A percentile compares a stretch with the other conserved stretches of the same genome.
Conservation (phyloP, 1,139 yeast species). For the Yamadazyma taylorii region DNA sequence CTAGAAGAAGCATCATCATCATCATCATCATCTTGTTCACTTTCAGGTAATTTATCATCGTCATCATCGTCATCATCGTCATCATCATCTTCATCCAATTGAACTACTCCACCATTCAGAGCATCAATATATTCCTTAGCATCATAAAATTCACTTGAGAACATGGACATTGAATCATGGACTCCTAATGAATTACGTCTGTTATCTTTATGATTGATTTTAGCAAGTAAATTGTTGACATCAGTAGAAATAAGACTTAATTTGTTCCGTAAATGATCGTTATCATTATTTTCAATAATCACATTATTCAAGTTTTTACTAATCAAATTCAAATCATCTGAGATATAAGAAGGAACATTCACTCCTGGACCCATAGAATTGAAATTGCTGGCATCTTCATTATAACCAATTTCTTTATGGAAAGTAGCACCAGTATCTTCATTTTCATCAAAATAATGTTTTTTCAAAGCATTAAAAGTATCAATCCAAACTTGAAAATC, state of each 20-base stretch:
- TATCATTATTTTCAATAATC: conserved; percentile 3
- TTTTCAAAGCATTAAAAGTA: conserved; percentile 60
- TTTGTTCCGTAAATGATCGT: conserved; percentile 5
- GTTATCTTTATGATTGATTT: conserved; percentile 10
- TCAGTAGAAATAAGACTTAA: conserved; percentile 19
- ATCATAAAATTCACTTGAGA: conserved; percentile 58
- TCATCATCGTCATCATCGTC: conserved; percentile 12
- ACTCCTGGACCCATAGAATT: conserved; percentile 1
- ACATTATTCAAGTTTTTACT: conserved; percentile 26
- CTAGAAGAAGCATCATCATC: conserved; percentile 10
- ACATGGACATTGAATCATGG: conserved; percentile 33
- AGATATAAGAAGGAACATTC: conserved; percentile 8
- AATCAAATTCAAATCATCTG: conserved; percentile 18
- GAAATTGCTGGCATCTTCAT: conserved; percentile 9
- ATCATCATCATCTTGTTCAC: conserved; percentile 8
- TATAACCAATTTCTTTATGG: conserved; percentile 14
- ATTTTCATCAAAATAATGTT: conserved; percentile 16
- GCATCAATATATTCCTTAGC: conserved; percentile 58
- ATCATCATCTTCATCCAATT: conserved; percentile 26
- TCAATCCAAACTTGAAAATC: conserved; percentile 84
- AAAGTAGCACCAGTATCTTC: conserved; percentile 10
- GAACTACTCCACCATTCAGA: conserved; percentile 35
- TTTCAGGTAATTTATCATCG: too few relatives aligned
- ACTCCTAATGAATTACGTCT: conserved; percentile 11
- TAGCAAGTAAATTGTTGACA: conserved; percentile 19